These are phyloP conservation scores for Cercophora sp. DNA, from an alignment of 495 filamentous ascomycete genomes.

Conservation along the genomic window DNA sequence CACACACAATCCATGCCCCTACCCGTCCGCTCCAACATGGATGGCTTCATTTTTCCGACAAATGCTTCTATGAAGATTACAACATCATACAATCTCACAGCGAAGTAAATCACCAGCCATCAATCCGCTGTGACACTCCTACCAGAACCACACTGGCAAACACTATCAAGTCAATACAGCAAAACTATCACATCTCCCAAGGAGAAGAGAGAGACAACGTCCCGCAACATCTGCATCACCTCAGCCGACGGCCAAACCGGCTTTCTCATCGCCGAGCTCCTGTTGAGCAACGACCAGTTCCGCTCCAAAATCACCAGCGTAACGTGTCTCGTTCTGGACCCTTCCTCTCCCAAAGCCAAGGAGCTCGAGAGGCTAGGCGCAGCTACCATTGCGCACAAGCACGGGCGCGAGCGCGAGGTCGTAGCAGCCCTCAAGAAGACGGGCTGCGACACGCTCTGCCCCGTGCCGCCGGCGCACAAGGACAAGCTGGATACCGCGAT, in stretches of 20 bases:
- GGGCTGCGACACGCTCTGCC: constrained; percentile 49
- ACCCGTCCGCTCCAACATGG: too few species aligned
- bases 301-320: constrained; percentile 35
- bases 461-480: constrained; percentile 48
- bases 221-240: constrained; percentile 51
- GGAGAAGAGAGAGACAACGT: too few species aligned
- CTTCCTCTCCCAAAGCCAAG: constrained; percentile 43
- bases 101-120: too few species aligned
- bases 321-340: constrained; percentile 43
- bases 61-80: too few species aligned
- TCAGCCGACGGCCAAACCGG: constrained; percentile 53
- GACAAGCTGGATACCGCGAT: constrained; percentile 46
- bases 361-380: constrained; percentile 53
- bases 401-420: constrained; percentile 40
- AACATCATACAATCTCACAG: too few species aligned
- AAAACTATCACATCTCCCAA: too few species aligned
- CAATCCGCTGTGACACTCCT: too few species aligned
- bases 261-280: constrained; percentile 50
- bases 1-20: too few species aligned
- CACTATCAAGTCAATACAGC: too few species aligned
- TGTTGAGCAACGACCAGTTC: constrained; percentile 47
- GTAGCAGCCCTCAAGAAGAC: constrained; percentile 35
- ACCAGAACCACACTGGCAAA: too few species aligned
- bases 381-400: constrained; percentile 43
- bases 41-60: too few species aligned